Conservation (phyloP, 169 alveolate species). For the Miamiensis avidus region DNA sequence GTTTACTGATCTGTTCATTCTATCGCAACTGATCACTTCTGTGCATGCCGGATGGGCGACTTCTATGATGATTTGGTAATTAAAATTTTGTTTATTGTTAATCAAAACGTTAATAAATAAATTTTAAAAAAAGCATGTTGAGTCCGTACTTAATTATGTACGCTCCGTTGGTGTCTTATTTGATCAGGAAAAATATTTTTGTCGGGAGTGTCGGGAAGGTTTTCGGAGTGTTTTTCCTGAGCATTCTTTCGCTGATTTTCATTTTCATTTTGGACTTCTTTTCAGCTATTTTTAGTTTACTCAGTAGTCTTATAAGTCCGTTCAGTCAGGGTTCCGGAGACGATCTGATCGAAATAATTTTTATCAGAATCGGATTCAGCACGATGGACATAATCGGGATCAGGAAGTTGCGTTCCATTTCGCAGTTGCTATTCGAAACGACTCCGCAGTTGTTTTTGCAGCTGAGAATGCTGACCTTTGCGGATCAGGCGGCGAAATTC, state of each 20-base stretch:
- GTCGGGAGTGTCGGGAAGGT: not conserved
- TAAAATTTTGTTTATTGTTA: too few relatives aligned
- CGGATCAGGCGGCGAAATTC: not conserved
- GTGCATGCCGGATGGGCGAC: not conserved
- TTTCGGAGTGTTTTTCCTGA: not conserved
- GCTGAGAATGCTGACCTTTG: not conserved
- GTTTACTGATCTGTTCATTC: not conserved
- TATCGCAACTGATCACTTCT: not conserved
- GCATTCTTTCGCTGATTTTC: not conserved
- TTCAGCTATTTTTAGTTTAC: not conserved
- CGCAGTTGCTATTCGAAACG: not conserved
- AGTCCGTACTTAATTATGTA: not conserved
- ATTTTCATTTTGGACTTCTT: not conserved
- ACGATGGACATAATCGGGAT: not conserved
- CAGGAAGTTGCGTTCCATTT: not conserved
- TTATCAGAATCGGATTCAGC: not conserved
- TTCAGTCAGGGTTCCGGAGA: not conserved
- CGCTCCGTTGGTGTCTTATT: not conserved
- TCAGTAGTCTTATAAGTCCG: not conserved
- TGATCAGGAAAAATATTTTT: not conserved
- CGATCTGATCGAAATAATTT: not conserved
- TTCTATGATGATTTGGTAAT: too few relatives aligned
- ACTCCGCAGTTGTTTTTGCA: not conserved
- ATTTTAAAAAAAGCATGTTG: too few relatives aligned
- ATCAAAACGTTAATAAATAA: too few relatives aligned